Percentiles rank a stretch among this genome's conserved stretches.
phyloP scores from a whole-genome alignment of 2,329 filamentous ascomycete genomes.

The Gnomoniopsis sp. region DNA sequence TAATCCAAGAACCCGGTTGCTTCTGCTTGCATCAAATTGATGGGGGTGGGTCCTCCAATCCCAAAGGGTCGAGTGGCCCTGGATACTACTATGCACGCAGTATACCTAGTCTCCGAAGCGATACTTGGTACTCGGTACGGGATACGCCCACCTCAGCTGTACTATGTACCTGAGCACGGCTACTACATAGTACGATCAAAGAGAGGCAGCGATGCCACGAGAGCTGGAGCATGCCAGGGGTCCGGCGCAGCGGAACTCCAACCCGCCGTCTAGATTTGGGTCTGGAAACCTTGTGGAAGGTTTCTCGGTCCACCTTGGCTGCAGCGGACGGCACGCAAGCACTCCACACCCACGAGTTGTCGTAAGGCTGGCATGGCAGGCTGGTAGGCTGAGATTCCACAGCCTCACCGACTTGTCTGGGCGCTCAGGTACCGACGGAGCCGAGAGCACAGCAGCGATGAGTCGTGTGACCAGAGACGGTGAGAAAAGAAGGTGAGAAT shows the following conservation, averaged over 20 bases:
- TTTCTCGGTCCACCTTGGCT: not conserved
- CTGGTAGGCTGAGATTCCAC: not conserved
- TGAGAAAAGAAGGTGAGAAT: not conserved
- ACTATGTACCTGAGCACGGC: no score
- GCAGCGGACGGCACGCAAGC: not conserved
- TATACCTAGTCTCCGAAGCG: no score
- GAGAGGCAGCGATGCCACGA: not conserved
- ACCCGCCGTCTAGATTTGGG: not conserved
- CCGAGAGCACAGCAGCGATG: not conserved
- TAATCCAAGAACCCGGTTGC: not conserved
- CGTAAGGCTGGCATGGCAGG: constrained; percentile 3
- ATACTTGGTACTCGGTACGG: no score
- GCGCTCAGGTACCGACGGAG: constrained; percentile 6
- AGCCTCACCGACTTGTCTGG: constrained; percentile 10
- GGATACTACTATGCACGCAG: no score
- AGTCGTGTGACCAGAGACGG: constrained; percentile 10
- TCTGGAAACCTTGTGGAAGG: not conserved
- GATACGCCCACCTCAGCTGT: no score
- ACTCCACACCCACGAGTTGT: constrained; percentile 2
- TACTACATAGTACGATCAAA: no score
- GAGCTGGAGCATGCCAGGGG: not conserved
- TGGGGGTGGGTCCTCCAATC: not conserved
- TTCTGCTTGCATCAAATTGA: not conserved
- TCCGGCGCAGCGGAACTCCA: not conserved
- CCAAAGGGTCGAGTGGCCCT: no score